These are phyloP conservation scores for Botryobasidium botryosum DNA, from an alignment of 768 basidiomycete species.

Conservation along the genomic window DNA sequence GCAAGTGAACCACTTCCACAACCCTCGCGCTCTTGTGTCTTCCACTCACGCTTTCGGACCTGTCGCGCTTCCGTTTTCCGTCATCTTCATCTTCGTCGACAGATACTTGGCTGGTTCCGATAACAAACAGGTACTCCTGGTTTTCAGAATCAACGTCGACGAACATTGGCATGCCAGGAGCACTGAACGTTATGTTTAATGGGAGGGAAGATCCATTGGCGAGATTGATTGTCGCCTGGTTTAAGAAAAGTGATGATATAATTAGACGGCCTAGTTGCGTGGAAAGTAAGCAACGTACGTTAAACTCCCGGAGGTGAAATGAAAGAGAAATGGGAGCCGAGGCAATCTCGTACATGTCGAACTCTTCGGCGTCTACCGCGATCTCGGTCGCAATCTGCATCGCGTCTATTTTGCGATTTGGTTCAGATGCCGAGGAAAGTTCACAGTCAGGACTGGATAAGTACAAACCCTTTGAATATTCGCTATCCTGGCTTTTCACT, in stretches of 20 bases:
- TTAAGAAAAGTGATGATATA: neutral
- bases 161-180: conserved; percentile 55
- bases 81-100: too few species aligned
- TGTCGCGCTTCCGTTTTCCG: too few species aligned
- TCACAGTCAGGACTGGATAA: too few species aligned
- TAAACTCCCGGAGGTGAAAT: conserved; percentile 74
- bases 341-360: conserved; percentile 56
- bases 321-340: conserved; percentile 47
- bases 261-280: neutral
- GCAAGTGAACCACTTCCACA: too few species aligned
- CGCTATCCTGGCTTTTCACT: conserved; percentile 50
- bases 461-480: too few species aligned
- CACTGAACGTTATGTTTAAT: conserved; percentile 59
- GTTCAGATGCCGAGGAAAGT: too few species aligned
- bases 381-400: conserved; percentile 48
- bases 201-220: conserved; percentile 51
- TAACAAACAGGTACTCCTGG: conserved; percentile 50
- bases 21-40: too few species aligned
- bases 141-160: conserved; percentile 59
- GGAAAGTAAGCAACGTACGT: conserved; percentile 27
- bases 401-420: too few species aligned
- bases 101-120: conserved; percentile 68
- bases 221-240: conserved; percentile 61
- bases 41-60: too few species aligned
- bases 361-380: conserved; percentile 60